These are phyloP conservation scores for Yamadazyma phyllophila DNA, from an alignment of 805 yeast species.

Conservation along the genomic window DNA sequence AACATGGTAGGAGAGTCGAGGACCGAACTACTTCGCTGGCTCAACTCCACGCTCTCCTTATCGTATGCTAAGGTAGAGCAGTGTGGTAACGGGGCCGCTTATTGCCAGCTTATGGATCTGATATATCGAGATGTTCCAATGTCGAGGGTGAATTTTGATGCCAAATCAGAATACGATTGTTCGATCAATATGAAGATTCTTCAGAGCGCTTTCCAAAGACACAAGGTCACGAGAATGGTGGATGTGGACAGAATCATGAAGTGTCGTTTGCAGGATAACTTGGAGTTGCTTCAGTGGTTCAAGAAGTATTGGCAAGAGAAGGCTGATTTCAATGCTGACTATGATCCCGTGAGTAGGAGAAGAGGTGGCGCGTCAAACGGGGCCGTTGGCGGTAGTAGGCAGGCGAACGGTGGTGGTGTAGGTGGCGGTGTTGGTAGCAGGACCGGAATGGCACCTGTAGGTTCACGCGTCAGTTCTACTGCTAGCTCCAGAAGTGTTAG, in stretches of 20 bases:
- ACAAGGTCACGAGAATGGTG: conserved; percentile 66
- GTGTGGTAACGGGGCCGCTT: conserved; percentile 94
- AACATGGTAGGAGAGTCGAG: conserved; percentile 63
- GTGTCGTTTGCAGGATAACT: conserved; percentile 89
- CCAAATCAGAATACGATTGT: conserved; percentile 71
- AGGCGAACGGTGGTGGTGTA: background rate
- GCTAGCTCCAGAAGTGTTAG: background rate
- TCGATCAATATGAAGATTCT: conserved; percentile 79
- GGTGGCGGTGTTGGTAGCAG: background rate
- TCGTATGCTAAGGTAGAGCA: conserved; percentile 80
- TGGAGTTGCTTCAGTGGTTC: conserved; percentile 93
- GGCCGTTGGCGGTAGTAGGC: background rate
- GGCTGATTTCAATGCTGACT: conserved; percentile 54
- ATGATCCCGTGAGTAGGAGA: conserved; percentile 56
- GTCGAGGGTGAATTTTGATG: conserved; percentile 70
- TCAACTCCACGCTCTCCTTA: conserved; percentile 66
- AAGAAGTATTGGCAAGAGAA: conserved; percentile 77
- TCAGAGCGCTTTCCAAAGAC: conserved; percentile 74
- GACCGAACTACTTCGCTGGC: conserved; percentile 80
- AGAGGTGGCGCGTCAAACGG: conserved; percentile 5
- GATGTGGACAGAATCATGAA: conserved; percentile 81
- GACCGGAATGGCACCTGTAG: background rate
- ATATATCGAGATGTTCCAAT: conserved; percentile 82
- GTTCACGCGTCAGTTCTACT: background rate
- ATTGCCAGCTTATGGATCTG: conserved; percentile 87